phyloP scores from a whole-genome alignment of 192 early-diverging fungal species.

The Piromyces finnis region DNA sequence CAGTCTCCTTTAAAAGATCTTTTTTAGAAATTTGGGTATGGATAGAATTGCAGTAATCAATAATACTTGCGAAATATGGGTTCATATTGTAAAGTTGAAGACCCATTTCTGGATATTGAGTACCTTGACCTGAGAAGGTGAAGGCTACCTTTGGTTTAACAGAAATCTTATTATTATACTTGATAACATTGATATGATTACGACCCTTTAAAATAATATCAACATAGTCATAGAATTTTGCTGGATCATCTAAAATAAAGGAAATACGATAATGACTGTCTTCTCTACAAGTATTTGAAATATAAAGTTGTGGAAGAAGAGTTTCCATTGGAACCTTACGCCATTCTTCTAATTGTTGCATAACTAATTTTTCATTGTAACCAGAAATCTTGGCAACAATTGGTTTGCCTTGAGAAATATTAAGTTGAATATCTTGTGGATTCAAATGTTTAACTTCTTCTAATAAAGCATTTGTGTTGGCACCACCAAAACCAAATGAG shows the following conservation, averaged over 20 bases:
- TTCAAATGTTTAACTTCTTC: background rate
- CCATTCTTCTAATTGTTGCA: background rate
- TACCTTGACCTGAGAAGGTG: background rate
- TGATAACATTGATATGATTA: background rate
- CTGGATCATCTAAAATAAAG: background rate
- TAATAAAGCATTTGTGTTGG: conserved; percentile 9
- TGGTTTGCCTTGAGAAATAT: background rate
- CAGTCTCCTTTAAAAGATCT: background rate
- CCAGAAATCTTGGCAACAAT: background rate
- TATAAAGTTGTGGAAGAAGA: background rate
- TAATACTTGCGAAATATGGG: background rate
- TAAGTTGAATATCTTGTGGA: background rate
- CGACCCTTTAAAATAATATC: conserved; percentile 4
- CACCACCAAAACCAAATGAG: conserved; percentile 11
- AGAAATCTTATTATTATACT: background rate
- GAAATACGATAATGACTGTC: background rate
- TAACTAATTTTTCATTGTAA: background rate
- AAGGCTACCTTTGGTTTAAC: background rate
- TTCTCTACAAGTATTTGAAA: background rate
- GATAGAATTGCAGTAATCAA: background rate
- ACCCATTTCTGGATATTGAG: background rate
- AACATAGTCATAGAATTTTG: background rate
- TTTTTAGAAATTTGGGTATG: background rate
- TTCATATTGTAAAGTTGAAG: background rate
- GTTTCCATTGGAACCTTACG: background rate